Evolutionary conservation across 805 yeast species (phyloP).

Genomic region (Candida chauliodis): DNA sequence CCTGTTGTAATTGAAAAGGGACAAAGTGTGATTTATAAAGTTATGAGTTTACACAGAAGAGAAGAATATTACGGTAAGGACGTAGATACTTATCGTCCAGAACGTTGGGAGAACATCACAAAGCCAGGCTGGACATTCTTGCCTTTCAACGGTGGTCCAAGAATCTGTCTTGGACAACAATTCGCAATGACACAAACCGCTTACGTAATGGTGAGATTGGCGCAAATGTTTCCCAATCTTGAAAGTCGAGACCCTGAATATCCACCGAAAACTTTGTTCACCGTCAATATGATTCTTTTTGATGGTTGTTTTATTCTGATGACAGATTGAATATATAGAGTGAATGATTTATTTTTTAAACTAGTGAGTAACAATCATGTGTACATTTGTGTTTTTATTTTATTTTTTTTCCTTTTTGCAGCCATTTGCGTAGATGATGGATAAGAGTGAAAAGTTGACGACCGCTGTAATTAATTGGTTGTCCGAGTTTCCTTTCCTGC

Average conservation of each 20-base stretch:
- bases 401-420: not conserved
- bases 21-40: conserved; percentile 15
- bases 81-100: conserved; percentile 32
- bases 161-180: conserved; percentile 55
- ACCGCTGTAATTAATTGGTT: conserved; percentile 21
- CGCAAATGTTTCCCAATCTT: conserved; percentile 15
- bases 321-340: not conserved
- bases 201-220: conserved; percentile 37
- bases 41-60: conserved; percentile 19
- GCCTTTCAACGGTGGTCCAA: conserved; percentile 55
- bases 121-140: conserved; percentile 41
- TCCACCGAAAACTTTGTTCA: conserved; percentile 4
- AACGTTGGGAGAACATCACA: conserved; percentile 34
- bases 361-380: not conserved
- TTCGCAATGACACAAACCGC: conserved; percentile 52
- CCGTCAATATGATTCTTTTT: conserved; percentile 2
- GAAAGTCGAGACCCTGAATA: not conserved
- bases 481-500: conserved; percentile 18
- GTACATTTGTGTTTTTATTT: not conserved
- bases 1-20: conserved; percentile 21
- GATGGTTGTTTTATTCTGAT: conserved; percentile 5
- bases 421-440: not conserved
- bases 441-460: conserved; percentile 10
- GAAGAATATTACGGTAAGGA: conserved; percentile 29
- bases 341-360: not conserved